Percentiles rank a stretch among this genome's conserved stretches.
These are phyloP conservation scores for Lentinula edodes DNA, from an alignment of 768 basidiomycete species.

Conservation along the genomic window DNA sequence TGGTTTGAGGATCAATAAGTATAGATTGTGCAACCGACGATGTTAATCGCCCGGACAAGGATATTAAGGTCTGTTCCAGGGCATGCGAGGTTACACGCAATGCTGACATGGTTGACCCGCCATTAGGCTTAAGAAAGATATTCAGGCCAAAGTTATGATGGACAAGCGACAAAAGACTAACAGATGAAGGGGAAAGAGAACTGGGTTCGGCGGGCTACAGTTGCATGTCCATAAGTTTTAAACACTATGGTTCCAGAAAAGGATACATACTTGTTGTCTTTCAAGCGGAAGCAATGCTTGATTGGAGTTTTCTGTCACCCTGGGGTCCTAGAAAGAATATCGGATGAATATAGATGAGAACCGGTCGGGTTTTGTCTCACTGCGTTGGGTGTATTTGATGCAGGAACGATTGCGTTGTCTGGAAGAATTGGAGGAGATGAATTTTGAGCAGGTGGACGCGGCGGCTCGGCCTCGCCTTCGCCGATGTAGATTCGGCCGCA, in stretches of 20 bases:
- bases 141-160: not conserved
- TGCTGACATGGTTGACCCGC: conserved; percentile 1
- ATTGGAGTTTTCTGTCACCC: not conserved
- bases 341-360: not conserved
- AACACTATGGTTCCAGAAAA: not conserved
- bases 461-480: conserved; percentile 44
- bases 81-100: conserved; percentile 36
- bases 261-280: not conserved
- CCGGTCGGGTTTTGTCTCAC: not conserved
- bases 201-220: not conserved
- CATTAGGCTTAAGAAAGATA: not conserved
- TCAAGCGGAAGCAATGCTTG: not conserved
- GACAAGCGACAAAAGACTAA: not conserved
- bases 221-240: not conserved
- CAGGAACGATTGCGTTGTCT: not conserved
- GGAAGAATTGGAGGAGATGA: not conserved
- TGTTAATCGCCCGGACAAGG: conserved; percentile 46
- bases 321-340: not conserved
- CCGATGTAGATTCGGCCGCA: conserved; percentile 60
- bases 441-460: conserved; percentile 26
- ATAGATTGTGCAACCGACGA: conserved; percentile 31
- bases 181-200: not conserved
- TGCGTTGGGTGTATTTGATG: not conserved
- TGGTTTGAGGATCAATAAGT: conserved; percentile 39
- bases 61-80: conserved; percentile 47